Percentiles rank a stretch among this genome's conserved stretches.
phyloP scores from a whole-genome alignment of 768 basidiomycete species.

The Tremella yokohamensis region DNA sequence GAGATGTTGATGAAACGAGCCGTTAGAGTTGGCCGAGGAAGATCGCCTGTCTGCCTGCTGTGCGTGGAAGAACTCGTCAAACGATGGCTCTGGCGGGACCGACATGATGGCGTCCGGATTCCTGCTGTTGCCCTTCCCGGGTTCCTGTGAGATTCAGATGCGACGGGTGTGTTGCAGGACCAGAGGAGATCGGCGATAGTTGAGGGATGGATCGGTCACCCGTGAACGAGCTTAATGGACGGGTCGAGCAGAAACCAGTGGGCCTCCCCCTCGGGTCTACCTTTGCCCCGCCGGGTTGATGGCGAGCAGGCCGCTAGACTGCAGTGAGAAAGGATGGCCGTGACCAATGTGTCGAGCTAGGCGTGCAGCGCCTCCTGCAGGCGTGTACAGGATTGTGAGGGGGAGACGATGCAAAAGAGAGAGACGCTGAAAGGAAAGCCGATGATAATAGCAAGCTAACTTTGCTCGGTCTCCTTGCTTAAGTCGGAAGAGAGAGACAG shows the following conservation, averaged over 20 bases:
- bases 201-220: not conserved
- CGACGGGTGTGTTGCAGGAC: conserved; percentile 2
- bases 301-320: no score
- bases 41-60: conserved; percentile 24
- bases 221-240: conserved; percentile 2
- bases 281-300: no score
- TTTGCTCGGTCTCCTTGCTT: no score
- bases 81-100: conserved; percentile 19
- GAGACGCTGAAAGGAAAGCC: no score
- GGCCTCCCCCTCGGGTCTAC: no score
- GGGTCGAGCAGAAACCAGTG: not conserved
- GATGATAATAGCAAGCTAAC: no score
- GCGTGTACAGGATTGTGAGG: no score
- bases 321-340: no score
- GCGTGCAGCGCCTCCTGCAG: no score
- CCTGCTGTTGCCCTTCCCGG: not conserved
- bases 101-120: conserved; percentile 9
- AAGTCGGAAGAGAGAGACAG: no score
- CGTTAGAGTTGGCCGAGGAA: conserved; percentile 12
- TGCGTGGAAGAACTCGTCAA: conserved; percentile 29
- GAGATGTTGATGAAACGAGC: conserved; percentile 2
- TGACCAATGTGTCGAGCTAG: no score
- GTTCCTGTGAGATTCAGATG: conserved; percentile 10
- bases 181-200: not conserved
- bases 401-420: no score